Conservation (phyloP, 1,139 yeast genomes). For the Yamadazyma dendronema region DNA sequence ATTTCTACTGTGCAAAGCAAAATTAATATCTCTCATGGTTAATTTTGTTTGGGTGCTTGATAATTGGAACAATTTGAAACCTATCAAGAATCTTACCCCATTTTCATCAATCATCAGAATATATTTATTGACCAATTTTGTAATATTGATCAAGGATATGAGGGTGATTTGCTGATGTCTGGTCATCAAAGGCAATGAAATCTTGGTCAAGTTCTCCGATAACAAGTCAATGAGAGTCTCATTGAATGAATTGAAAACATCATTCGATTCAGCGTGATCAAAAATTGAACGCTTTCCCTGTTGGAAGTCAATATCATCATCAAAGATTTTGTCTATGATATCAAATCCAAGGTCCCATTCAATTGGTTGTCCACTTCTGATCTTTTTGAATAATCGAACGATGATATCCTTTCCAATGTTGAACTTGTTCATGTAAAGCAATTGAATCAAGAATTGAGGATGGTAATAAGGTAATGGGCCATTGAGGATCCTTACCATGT, state of each 20-base stretch:
- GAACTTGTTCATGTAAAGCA: constrained; percentile 62
- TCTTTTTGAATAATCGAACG: constrained; percentile 46
- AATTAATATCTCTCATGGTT: constrained; percentile 76
- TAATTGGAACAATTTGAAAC: constrained; percentile 64
- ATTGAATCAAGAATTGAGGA: constrained; percentile 84
- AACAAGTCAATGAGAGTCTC: constrained; percentile 48
- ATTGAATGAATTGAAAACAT: constrained; percentile 42
- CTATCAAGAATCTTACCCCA: constrained; percentile 70
- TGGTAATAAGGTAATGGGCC: constrained; percentile 91
- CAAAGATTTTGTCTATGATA: constrained; percentile 19
- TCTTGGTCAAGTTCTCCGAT: constrained; percentile 57
- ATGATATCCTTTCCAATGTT: constrained; percentile 59
- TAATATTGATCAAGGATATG: constrained; percentile 63
- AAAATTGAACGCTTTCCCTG: constrained; percentile 13
- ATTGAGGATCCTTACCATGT: constrained; percentile 73
- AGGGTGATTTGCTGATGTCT: constrained; percentile 90
- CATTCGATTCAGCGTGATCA: constrained; percentile 22
- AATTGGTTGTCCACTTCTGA: constrained; percentile 40
- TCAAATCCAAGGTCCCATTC: constrained; percentile 38
- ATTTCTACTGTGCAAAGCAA: constrained; percentile 86
- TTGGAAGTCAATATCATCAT: constrained; percentile 1
- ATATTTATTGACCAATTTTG: constrained; percentile 51
- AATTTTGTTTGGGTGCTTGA: constrained; percentile 44
- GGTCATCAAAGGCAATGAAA: constrained; percentile 75
- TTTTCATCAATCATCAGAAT: constrained; percentile 61